These are phyloP conservation scores for Talaromyces liani DNA, from an alignment of 495 filamentous ascomycete species.

Conservation along the genomic window DNA sequence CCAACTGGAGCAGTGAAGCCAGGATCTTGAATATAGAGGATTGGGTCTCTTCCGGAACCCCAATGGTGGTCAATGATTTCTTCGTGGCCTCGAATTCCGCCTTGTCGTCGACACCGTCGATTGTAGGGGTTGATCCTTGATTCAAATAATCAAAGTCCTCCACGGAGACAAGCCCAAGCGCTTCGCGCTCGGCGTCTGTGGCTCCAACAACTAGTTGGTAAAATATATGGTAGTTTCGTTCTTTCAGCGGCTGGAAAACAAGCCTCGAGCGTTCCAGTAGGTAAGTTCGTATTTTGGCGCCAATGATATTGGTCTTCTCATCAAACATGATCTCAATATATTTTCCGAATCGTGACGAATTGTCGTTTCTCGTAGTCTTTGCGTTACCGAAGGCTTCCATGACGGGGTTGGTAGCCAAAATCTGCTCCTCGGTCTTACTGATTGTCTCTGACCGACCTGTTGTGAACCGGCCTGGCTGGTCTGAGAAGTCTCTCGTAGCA, in stretches of 20 bases:
- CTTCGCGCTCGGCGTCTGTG: conserved; percentile 73
- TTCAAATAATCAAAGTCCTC: conserved; percentile 96
- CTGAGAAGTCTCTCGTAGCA: conserved; percentile 91
- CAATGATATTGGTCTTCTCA: conserved; percentile 90
- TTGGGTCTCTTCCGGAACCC: conserved; percentile 67
- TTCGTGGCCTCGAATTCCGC: conserved; percentile 85
- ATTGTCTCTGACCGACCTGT: conserved; percentile 80
- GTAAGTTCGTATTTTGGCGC: conserved; percentile 93
- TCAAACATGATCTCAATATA: conserved; percentile 99
- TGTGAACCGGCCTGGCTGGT: conserved; percentile 70
- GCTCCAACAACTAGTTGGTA: conserved; percentile 96
- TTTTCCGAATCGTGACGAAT: conserved; percentile 97
- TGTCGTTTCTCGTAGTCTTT: conserved; percentile 98
- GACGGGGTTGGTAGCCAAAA: conserved; percentile 95
- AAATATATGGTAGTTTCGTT: conserved; percentile 99
- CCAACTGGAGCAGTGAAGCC: conserved; percentile 87
- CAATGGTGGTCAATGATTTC: conserved; percentile 80
- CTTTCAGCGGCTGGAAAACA: conserved; percentile 97
- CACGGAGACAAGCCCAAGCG: conserved; percentile 66
- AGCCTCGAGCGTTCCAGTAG: conserved; percentile 90
- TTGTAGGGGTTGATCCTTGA: conserved; percentile 83
- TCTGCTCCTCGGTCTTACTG: conserved; percentile 98
- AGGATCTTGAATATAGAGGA: conserved; percentile 83
- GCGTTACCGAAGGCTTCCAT: conserved; percentile 99
- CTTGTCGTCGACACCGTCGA: conserved; percentile 94